These are phyloP conservation scores for Eremochloa ophiuroides DNA, from an alignment of 176 grass and related monocot genomes.

Conservation along the genomic window DNA sequence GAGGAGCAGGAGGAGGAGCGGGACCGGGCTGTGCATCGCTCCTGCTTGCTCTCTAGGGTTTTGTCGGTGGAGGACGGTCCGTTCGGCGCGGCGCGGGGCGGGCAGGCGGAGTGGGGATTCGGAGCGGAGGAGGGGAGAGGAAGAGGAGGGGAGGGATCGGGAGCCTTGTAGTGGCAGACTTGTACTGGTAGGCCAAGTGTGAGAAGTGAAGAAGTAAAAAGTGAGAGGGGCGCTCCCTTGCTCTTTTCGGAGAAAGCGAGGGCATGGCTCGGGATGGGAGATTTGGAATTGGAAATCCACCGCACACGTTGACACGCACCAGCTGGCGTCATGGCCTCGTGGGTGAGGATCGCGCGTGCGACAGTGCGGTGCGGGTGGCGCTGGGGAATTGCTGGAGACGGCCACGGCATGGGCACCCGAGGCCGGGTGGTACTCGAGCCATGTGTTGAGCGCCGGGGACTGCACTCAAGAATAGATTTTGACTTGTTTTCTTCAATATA, in stretches of 20 bases:
- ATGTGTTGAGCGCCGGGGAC: no score
- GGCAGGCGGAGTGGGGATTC: background rate
- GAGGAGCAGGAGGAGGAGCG: conserved; percentile 26
- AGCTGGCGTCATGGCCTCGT: conserved; percentile 15
- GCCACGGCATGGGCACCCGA: no score
- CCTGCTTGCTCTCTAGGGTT: conserved; percentile 19
- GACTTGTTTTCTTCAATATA: no score
- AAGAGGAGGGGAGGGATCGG: background rate
- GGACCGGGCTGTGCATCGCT: conserved; percentile 23
- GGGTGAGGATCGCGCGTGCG: background rate
- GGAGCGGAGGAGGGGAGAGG: background rate
- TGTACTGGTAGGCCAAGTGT: conserved; percentile 20
- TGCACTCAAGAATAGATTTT: no score
- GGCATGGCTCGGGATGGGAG: conserved; percentile 16
- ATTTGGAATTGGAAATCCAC: conserved; percentile 10
- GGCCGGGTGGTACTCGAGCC: no score
- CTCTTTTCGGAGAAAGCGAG: conserved; percentile 20
- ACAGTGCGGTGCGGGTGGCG: background rate
- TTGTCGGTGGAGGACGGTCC: background rate
- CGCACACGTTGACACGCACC: background rate
- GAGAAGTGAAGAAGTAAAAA: conserved; percentile 14
- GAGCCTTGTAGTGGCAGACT: no score
- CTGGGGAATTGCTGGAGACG: no score
- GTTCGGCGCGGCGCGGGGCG: background rate
- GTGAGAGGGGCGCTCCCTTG: background rate